Evolutionary conservation across 441 rosid genomes (phyloP).

Genomic region (Breynia disticha): DNA sequence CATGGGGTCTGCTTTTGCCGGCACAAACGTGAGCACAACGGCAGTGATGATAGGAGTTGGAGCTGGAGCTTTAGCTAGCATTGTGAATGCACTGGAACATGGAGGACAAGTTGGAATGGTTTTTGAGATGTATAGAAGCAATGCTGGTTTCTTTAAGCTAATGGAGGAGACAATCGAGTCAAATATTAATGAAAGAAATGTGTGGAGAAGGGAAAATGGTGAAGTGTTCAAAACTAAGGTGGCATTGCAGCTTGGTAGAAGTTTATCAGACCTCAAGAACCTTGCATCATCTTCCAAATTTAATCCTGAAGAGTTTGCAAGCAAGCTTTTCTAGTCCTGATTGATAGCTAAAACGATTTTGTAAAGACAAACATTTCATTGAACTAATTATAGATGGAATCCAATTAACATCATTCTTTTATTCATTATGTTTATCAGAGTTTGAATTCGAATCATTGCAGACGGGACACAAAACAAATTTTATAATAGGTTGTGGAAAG

Average conservation of each 20-base stretch:
- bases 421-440: too few species aligned
- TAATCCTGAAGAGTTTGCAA: conserved; percentile 24
- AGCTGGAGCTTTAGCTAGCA: conserved; percentile 21
- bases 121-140: conserved; percentile 25
- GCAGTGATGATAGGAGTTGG: conserved; percentile 14
- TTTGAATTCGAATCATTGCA: too few species aligned
- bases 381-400: too few species aligned
- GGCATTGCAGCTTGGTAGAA: conserved; percentile 32
- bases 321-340: conserved; percentile 28
- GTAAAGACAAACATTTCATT: not conserved
- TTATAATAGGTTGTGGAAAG: too few species aligned
- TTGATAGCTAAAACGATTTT: not conserved
- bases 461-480: too few species aligned
- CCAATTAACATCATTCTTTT: too few species aligned
- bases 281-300: conserved; percentile 15
- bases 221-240: conserved; percentile 20
- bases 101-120: conserved; percentile 31
- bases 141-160: conserved; percentile 26
- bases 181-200: conserved; percentile 13
- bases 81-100: conserved; percentile 24
- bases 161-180: conserved; percentile 27
- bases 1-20: conserved; percentile 17
- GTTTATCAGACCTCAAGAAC: conserved; percentile 24
- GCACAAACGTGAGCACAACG: conserved; percentile 11
- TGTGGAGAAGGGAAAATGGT: conserved; percentile 19